Base-by-base conservation (phyloP, 345 rosid genomes). In the Stellera chamaejasme region DNA sequence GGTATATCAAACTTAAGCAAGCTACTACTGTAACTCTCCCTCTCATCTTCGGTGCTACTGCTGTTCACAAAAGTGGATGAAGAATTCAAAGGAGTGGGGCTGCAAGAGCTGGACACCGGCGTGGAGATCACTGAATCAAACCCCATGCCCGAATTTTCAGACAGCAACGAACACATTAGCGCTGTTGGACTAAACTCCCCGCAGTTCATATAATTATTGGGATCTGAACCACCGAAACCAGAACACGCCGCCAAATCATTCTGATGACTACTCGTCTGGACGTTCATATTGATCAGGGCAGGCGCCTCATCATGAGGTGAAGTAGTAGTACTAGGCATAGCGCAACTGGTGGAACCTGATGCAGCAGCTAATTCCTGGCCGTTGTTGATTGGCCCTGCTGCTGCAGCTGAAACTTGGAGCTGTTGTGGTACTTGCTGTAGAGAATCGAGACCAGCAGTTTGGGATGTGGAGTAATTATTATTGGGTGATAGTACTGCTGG, bases 1-100 rank as follows among this genome's bases (percentile, higher is more conserved):
- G 91, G 95, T 69, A 86, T 77, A 27, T 80, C 87, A 50, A 92
- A 84, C 75, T 86, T 77, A 48, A 88, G 74, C 66, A 86, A 78
- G 76, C 72, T 74, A 72, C 82, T 82, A 77, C 82, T 82, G 78
- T 81, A 79, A 72, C 89, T 78, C 48, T 84, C 93, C 57, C 63
- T 81, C 65, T 92, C 91, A 49, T 79, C 89, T 53, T 78, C 76
- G 39, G 79, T 66, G 79, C 84, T 55, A 39, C 79, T 68, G 75
- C 84, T 54, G 68, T 82, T 79, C 57, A 69, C 27, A 52, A 68
- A 64, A 5, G 77, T 72, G 1, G 84, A 72, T 10, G 88, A 63
- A 47, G 92, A 81, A 47, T 74, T 68, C 79, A 79, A 55, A 12
- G 66, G 82, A 48, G 69, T 78, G 13, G 80, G 72, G 56, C 84